Base-by-base conservation (phyloP, 495 filamentous ascomycete species). In the Tuber melanosporum region DNA sequence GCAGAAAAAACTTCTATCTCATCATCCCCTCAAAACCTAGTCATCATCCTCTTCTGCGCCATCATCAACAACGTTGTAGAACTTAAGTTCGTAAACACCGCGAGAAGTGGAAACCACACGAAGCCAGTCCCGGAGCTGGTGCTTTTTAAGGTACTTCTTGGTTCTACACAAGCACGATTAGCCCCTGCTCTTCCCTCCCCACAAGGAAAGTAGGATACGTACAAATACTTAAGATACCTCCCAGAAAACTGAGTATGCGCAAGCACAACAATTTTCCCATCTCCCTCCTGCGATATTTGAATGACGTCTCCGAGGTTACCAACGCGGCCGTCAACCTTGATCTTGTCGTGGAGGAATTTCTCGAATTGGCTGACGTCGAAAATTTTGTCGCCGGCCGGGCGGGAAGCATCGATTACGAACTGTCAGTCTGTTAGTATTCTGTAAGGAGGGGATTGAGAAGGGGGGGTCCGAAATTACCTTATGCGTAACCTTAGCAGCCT, bases 71-170 rank as follows among this genome's bases (percentile, higher is more conserved):
- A 98, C 94, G 89, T 98, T 99, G 94, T 95, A 99, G 94, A 98
- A 99, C 87, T 95, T 92, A 86, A 99, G 92, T 89, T 97, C 94
- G 88, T 98, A 99, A 79, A 97, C 94, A 83, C 95, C 95, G 89
- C 93, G 93, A 86, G 92, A 92, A 84, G 94, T 98, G 75, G 94
- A 94, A 85, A 99, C 96, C 81, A 99, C 95, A 82, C 95, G 94
- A 85, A 99, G 91, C 96, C 96, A 99, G 89, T 99, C 95, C 87
- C 95, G 92, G 86, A 99, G 91, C 89, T 98, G 94, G 90, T 97
- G 93, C 92, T 99, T 99, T 93, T 99, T 99, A 86, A 99, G 92
- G 91, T 96, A 99, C 89, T 98, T 99, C 93, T 99, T 99, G 85
- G 95, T 99, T 86, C 94, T 97, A 82, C 76, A 42, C 42, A 80